Evolutionary conservation across 805 yeast genomes (phyloP), one percentile per base, ranked within the genome.

Genomic region (Candida tallmaniae): DNA sequence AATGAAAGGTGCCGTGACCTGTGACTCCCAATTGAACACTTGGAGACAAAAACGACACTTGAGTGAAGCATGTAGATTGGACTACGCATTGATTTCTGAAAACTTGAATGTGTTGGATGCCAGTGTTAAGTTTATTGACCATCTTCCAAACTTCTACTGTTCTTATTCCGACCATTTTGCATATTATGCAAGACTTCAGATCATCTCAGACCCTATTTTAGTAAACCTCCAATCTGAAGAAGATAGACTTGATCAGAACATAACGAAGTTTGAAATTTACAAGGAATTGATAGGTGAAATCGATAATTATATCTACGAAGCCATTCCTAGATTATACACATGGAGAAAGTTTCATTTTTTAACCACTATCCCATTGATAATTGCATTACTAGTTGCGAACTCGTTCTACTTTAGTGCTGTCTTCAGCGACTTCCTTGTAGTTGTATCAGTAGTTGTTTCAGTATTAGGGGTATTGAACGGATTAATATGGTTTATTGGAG

Each of bases 161-260:
- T 83, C 95, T 4, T 80, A 74, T 42, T 86, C 96, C 1, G 98
- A 93, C 52, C 98, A 93, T 63, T 93, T 93, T 68, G 98, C 90
- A 0, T 84, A 82, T 48, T 45, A 51, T 32, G 59, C 60, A n/a
- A 58, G 60, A 35, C 41, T 65, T 24, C 29, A 13, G 37, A 33
- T 23, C 26, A 31, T 12, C 17, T n/a, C n/a, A n/a, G 44, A 27
- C 52, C 46, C n/a, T 50, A 40, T 23, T 39, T 56, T 26, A 32
- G 58, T 40, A 47, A 76, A 11, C 74, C 78, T 38, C 38, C 51
- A 13, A 60, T 56, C 15, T 49, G 60, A 23, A 36, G 57, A 19
- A 39, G 38, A 9, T 10, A 7, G 7, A 20, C 23, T 7, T 10
- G 23, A 6, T 10, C 23, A 27, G 18, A n/a, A n/a, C n/a, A n/a